phyloP scores from a whole-genome alignment of 345 rosid genomes.

The Geranium rotundifolium region DNA sequence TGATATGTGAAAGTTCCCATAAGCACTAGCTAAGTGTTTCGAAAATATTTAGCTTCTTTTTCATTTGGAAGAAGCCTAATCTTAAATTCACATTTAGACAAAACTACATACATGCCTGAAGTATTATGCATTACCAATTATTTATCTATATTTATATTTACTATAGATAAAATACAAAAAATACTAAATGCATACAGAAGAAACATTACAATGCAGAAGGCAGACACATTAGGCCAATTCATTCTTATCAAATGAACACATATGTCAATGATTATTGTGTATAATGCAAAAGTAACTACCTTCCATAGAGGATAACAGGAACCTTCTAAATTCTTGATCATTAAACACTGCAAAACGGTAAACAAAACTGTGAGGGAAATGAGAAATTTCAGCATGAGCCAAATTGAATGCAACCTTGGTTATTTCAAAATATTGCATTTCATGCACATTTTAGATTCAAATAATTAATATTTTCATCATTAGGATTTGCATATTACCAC shows the following conservation, averaged over 20 bases:
- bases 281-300: constrained; percentile 24
- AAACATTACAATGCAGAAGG: not conserved
- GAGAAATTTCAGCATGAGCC: not conserved
- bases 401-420: not conserved
- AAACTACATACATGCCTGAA: not conserved
- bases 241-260: too few species aligned
- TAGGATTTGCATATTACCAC: not conserved
- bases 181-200: not conserved
- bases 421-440: not conserved
- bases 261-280: not conserved
- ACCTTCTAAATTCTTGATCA: constrained; percentile 36
- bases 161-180: not conserved
- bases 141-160: not conserved
- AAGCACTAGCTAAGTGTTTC: too few species aligned
- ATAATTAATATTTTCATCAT: too few species aligned
- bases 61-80: not conserved
- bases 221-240: not conserved
- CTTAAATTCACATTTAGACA: not conserved
- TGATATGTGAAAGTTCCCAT: too few species aligned
- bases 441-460: not conserved
- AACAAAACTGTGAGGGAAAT: constrained; percentile 4
- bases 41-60: too few species aligned
- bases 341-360: constrained; percentile 47
- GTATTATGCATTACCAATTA: not conserved
- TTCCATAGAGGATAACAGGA: constrained; percentile 25